These are phyloP conservation scores for Lachnellula suecica DNA, from an alignment of 2,329 filamentous ascomycete genomes.

Conservation along the genomic window DNA sequence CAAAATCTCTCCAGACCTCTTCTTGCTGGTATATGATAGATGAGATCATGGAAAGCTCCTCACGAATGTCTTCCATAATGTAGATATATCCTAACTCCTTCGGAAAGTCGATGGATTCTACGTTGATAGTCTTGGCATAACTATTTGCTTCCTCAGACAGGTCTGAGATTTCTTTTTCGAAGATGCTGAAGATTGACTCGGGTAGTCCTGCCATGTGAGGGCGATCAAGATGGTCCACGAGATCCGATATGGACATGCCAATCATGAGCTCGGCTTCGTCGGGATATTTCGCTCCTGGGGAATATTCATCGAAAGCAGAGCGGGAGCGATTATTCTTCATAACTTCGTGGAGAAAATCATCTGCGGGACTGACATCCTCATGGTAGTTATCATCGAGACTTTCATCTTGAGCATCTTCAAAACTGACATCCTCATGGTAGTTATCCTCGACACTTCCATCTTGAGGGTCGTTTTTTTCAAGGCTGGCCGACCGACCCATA, in stretches of 20 bases:
- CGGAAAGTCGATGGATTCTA: not conserved
- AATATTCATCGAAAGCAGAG: too few species aligned
- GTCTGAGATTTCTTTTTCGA: not conserved
- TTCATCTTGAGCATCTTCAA: too few species aligned
- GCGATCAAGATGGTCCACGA: not conserved
- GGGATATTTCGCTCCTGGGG: too few species aligned
- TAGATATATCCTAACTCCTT: not conserved
- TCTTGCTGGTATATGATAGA: not conserved
- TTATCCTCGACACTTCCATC: not conserved
- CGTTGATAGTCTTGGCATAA: not conserved
- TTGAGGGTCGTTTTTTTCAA: not conserved
- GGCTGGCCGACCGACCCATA: too few species aligned
- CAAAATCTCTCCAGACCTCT: not conserved
- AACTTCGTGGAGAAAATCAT: too few species aligned
- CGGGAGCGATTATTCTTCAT: too few species aligned
- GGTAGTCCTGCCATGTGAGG: not conserved
- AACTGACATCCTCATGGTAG: too few species aligned
- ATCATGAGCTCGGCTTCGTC: not conserved
- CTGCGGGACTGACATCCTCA: too few species aligned
- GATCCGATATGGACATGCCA: not conserved
- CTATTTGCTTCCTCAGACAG: not conserved
- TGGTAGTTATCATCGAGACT: too few species aligned
- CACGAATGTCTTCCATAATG: not conserved
- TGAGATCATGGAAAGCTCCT: not conserved
- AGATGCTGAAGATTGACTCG: not conserved